A percentile compares a stretch with the other conserved stretches of the same genome.
Evolutionary conservation across 345 rosid genomes (phyloP).

Genomic region (Aquilaria yunnanensis): DNA sequence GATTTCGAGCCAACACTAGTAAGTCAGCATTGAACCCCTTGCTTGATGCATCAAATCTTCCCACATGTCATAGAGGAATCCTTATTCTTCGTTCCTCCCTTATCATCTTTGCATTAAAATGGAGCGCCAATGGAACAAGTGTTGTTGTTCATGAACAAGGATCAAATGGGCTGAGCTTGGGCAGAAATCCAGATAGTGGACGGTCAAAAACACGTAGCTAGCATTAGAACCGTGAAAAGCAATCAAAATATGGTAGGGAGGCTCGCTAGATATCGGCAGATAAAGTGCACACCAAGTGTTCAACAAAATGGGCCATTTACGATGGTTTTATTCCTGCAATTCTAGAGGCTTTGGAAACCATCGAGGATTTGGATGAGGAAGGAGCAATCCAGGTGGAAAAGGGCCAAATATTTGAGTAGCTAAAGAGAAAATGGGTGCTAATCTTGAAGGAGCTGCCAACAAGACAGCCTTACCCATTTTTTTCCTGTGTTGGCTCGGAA

Average conservation of each 20-base stretch:
- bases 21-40: too few species aligned
- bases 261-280: conserved; percentile 11
- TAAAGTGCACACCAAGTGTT: conserved; percentile 55
- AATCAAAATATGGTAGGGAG: not conserved
- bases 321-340: conserved; percentile 74
- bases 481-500: too few species aligned
- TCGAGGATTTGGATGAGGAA: conserved; percentile 66
- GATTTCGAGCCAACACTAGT: too few species aligned
- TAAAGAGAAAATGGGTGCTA: conserved; percentile 56
- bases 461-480: too few species aligned
- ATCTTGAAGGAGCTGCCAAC: too few species aligned
- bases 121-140: conserved; percentile 11
- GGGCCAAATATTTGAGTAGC: conserved; percentile 90
- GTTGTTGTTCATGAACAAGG: conserved; percentile 21
- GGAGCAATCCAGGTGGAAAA: conserved; percentile 76
- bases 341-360: conserved; percentile 49
- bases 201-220: conserved; percentile 9
- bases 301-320: conserved; percentile 65
- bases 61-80: too few species aligned
- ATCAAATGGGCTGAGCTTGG: conserved; percentile 19
- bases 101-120: conserved; percentile 2
- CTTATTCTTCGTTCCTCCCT: too few species aligned
- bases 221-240: conserved; percentile 17
- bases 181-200: conserved; percentile 28
- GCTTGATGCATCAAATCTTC: too few species aligned